phyloP scores from a whole-genome alignment of 257 asterid genomes.

The Paulownia fortunei region DNA sequence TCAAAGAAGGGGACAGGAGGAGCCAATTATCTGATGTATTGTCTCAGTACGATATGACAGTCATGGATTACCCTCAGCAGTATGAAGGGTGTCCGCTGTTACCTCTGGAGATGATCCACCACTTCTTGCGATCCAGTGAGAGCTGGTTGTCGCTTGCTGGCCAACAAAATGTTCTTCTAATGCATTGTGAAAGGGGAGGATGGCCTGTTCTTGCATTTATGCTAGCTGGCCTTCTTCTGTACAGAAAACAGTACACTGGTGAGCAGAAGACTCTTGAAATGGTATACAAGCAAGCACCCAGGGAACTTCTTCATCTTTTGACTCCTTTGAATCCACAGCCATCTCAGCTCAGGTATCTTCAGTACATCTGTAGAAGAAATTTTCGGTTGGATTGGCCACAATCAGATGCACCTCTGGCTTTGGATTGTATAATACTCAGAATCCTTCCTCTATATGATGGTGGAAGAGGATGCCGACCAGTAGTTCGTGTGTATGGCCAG shows the following conservation, averaged over 20 bases:
- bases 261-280: slow-evolving; percentile 97
- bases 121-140: slow-evolving; percentile 96
- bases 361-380: slow-evolving; percentile 83
- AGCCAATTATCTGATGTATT: slow-evolving; percentile 86
- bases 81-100: slow-evolving; percentile 91
- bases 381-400: slow-evolving; percentile 92
- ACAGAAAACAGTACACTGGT: slow-evolving; percentile 90
- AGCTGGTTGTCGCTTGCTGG: slow-evolving; percentile 99
- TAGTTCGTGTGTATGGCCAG: slow-evolving; percentile 90
- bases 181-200: slow-evolving; percentile 99
- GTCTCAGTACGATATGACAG: slow-evolving; percentile 97
- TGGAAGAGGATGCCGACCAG: slow-evolving; percentile 90
- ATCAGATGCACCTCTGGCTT: slow-evolving; percentile 78
- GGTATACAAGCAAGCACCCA: slow-evolving; percentile 99
- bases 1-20: slow-evolving; percentile 88
- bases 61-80: slow-evolving; percentile 97
- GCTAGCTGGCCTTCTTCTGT: slow-evolving; percentile 98
- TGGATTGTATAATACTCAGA: slow-evolving; percentile 83
- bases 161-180: slow-evolving; percentile 92
- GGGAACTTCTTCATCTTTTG: slow-evolving; percentile 93
- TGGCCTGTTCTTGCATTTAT: slow-evolving; percentile 98
- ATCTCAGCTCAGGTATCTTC: slow-evolving; percentile 98
- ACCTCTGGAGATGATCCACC: slow-evolving; percentile 96
- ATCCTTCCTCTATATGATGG: slow-evolving; percentile 72
- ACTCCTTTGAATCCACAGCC: slow-evolving; percentile 97